Evolutionary conservation across 1,284 basidiomycete species (phyloP), one percentile per base, ranked within the genome.

Genomic region (Phylloboletellus chloephorus): DNA sequence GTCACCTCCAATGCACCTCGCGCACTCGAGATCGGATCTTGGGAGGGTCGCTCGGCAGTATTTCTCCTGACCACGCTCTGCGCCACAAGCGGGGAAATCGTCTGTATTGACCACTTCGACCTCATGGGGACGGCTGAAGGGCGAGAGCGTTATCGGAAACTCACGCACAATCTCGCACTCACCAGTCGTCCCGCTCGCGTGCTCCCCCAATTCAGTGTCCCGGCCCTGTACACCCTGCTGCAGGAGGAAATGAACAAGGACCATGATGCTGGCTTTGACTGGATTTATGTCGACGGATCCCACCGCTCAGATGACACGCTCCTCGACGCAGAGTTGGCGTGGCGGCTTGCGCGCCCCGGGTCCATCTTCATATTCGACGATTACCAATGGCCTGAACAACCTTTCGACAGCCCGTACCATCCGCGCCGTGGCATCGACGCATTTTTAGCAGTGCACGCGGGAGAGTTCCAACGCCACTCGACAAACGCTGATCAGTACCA

Each of bases 101-200:
- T 74, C 31, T 78, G 73, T 48, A 69, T 79, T 46, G 77, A 78
- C 52, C 77, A 78, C 46, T 78, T 78, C 51, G 77, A 79, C 48
- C 64, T 78, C 36, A 61, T 74, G 57, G 47, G 37, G 4, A 76
- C 76, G n/a, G 50, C 58, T 2, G 74, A 68, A 4, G 77, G 77
- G 19, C 58, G 59, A 30, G 67, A 71, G 48, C 66, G 77, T 1
- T 62, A 64, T 53, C 50, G 53, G n/a, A 71, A 64, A 48, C 52
- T 78, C 33, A 56, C 52, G 21, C 69, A 73, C 49, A 79, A 79
- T 52, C 64, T 79, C 20, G 20, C 56, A 4, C 47, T 69, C 44
- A 71, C 73, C 3, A 67, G 69, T 9, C 66, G 64, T 47, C 53
- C 56, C 16, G 67, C 64, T 42, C 71, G 74, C 21, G 57, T 79